Conservation (phyloP, 2,329 filamentous ascomycete species). For the Ambrosiella beaveri region DNA sequence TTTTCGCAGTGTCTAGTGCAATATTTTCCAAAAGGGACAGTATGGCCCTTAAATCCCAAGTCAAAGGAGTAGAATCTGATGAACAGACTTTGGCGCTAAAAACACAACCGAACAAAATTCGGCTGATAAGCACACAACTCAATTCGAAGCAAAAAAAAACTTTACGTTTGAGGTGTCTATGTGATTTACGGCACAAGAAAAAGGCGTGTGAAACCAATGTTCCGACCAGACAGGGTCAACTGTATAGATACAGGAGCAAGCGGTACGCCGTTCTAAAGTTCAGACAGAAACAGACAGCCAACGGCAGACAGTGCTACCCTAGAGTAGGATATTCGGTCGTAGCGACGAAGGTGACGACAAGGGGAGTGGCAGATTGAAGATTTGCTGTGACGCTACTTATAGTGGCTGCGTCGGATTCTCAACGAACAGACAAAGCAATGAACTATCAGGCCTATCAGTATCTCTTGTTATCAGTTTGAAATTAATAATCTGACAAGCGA, state of each 20-base stretch:
- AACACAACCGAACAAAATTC: background rate
- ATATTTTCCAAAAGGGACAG: no score
- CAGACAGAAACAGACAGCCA: background rate
- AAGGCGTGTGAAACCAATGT: background rate
- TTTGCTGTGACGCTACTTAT: background rate
- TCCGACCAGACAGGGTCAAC: background rate
- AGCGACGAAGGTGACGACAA: background rate
- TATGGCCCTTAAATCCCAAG: no score
- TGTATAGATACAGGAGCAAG: background rate
- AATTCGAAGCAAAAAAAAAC: background rate
- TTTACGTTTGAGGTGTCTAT: background rate
- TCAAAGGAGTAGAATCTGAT: background rate
- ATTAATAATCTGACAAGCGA: slow-evolving; percentile 1
- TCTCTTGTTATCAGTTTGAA: background rate
- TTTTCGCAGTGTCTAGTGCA: no score
- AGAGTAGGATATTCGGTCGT: background rate
- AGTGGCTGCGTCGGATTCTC: background rate
- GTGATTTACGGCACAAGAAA: background rate
- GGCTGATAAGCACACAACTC: background rate
- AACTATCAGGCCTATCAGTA: background rate
- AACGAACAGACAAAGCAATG: background rate
- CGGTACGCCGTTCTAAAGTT: background rate
- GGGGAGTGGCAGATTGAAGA: background rate
- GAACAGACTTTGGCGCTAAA: background rate
- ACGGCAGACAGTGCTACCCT: background rate